Conservation (phyloP, 176 grass and related monocot species). For the Poa annua region DNA sequence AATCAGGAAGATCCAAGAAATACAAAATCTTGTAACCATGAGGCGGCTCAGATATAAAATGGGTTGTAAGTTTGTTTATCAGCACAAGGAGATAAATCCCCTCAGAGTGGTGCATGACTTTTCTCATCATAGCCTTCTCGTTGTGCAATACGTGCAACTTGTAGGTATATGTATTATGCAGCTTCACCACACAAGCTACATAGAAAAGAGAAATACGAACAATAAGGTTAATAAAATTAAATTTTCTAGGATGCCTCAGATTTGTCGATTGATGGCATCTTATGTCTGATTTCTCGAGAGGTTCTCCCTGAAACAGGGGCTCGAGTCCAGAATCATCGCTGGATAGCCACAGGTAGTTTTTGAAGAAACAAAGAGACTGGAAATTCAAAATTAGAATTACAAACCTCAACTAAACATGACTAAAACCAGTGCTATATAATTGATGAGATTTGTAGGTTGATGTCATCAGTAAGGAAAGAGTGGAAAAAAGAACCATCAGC, state of each 20-base stretch:
- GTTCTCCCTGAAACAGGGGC: conserved; percentile 19
- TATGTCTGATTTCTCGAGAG: conserved; percentile 2
- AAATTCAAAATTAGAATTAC: neutral
- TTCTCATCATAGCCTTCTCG: conserved; percentile 46
- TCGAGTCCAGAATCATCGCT: conserved; percentile 42
- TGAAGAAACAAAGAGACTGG: neutral
- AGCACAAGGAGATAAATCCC: conserved; percentile 38
- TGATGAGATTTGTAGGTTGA: too few species aligned
- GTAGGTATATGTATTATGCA: neutral
- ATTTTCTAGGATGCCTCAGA: neutral
- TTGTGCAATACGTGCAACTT: neutral
- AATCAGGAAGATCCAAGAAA: too few species aligned
- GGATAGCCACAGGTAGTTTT: neutral
- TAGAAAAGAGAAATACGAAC: neutral
- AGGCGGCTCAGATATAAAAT: conserved; percentile 51
- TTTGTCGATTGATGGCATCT: conserved; percentile 16
- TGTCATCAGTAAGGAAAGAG: neutral
- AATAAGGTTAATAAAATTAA: neutral
- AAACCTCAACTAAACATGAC: neutral
- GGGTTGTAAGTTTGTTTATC: conserved; percentile 53
- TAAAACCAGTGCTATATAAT: neutral
- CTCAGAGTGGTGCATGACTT: conserved; percentile 68
- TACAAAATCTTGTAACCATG: too few species aligned
- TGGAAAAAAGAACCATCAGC: conserved; percentile 45
- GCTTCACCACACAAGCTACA: neutral